phyloP scores from a whole-genome alignment of 2,329 filamentous ascomycete genomes.

The Aureobasidium zeae region DNA sequence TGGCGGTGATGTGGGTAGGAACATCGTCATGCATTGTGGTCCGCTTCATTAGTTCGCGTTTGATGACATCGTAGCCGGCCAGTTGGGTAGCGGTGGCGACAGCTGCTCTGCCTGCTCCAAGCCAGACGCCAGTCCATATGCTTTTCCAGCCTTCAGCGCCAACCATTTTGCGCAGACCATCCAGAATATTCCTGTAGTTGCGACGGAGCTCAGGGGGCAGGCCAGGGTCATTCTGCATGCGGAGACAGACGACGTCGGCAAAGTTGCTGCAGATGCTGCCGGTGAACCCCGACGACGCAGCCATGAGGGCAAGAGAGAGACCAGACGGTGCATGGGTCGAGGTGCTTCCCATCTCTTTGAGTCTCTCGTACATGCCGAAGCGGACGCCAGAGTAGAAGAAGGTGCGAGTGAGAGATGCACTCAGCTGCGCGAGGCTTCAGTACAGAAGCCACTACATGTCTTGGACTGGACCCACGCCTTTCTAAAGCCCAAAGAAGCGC shows the following conservation, averaged over 20 bases:
- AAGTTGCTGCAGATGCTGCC: constrained; percentile 21
- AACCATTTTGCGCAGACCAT: constrained; percentile 20
- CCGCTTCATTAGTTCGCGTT: constrained; percentile 20
- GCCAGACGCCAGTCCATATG: constrained; percentile 22
- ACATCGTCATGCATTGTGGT: constrained; percentile 19
- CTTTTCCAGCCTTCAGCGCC: constrained; percentile 20
- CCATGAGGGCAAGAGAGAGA: constrained; percentile 18
- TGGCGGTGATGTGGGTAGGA: constrained; percentile 20
- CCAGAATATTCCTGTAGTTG: constrained; percentile 20
- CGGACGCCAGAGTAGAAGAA: constrained; percentile 20
- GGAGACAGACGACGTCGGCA: constrained; percentile 20
- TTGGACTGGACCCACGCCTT: constrained; percentile 17
- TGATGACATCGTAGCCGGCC: constrained; percentile 22
- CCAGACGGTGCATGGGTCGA: constrained; percentile 19
- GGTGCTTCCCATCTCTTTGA: constrained; percentile 20
- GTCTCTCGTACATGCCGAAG: constrained; percentile 21
- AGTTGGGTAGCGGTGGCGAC: constrained; percentile 20
- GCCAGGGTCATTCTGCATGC: constrained; percentile 21
- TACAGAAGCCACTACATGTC: too few species aligned
- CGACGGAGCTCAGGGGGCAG: constrained; percentile 18
- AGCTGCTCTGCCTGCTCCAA: constrained; percentile 20
- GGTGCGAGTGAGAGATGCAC: constrained; percentile 19
- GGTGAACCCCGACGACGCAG: constrained; percentile 18
- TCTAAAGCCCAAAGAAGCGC: constrained; percentile 20
- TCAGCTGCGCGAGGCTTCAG: constrained; percentile 17